Evolutionary conservation across 176 grass and related monocot genomes (phyloP).

Genomic region (Musa itinerans): DNA sequence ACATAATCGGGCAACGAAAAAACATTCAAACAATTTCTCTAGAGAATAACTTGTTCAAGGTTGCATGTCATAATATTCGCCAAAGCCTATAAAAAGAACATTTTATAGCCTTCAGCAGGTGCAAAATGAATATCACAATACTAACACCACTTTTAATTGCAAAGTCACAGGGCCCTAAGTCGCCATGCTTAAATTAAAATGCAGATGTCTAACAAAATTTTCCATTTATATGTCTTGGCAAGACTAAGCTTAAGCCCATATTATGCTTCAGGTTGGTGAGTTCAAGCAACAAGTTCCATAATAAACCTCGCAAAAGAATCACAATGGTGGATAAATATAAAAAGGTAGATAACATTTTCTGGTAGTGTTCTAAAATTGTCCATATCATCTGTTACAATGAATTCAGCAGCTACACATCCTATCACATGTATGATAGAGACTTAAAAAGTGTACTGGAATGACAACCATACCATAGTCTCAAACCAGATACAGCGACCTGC

Average conservation of each 20-base stretch:
- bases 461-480: too few relatives aligned
- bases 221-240: background rate
- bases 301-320: background rate
- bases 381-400: background rate
- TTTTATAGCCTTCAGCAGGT: background rate
- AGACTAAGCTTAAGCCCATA: background rate
- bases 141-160: background rate
- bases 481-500: too few relatives aligned
- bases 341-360: background rate
- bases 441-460: too few relatives aligned
- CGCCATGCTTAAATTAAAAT: background rate
- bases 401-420: too few relatives aligned
- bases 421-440: too few relatives aligned
- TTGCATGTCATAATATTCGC: background rate
- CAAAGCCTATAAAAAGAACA: background rate
- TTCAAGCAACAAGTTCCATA: background rate
- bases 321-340: background rate
- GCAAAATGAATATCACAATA: background rate
- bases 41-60: too few relatives aligned
- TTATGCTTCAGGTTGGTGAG: background rate
- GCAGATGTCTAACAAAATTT: background rate
- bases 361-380: background rate
- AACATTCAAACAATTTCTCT: too few relatives aligned
- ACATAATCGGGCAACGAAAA: too few relatives aligned
- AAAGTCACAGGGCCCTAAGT: background rate